Evolutionary conservation across 805 yeast genomes (phyloP), one percentile per base, ranked within the genome.

Genomic region (Spathaspora arborariae): DNA sequence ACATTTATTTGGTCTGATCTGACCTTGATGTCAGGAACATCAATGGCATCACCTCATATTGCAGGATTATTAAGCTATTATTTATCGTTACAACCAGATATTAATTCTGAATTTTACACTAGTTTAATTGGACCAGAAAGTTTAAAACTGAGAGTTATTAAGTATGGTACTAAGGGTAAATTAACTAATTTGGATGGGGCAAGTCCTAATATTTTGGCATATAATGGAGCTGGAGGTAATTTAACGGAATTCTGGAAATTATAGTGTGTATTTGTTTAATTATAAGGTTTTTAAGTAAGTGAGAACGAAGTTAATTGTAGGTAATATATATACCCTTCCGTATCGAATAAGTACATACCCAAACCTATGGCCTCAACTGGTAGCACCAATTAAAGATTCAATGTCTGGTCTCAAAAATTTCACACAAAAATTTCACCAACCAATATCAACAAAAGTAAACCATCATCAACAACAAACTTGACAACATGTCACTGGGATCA

Each of bases 31-130:
- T 76, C 82, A 27, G 84, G 84, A 54, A 79, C 84, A 18, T 80
- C 84, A 35, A 80, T 80, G 84, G 84, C 84, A 20, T 72, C 84
- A 13, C 84, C 84, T 35, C 83, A 79, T 57, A 64, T 79, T 52
- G 73, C 78, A 34, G 84, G 84, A 18, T 69, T 79, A 56, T 66
- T 79, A 61, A 62, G 82, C 5, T 79, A 79, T 70, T 80, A 69
- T 63, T 65, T 79, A 51, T 78, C 82, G 15, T 74, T 79, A 59
- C 76, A 75, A 58, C 84, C 84, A 20, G 75, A 72, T 42, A 55
- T 71, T 50, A 69, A 62, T 48, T 78, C 83, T 20, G 81, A 74
- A 60, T 68, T 70, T 72, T 60, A 67, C 39, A 59, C 73, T 13
- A 67, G 69, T 37, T 68, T 73, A 37, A 64, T 79, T 40, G 70